Base-by-base conservation (phyloP, 1,284 basidiomycete species). In the Naganishia liquefaciens region DNA sequence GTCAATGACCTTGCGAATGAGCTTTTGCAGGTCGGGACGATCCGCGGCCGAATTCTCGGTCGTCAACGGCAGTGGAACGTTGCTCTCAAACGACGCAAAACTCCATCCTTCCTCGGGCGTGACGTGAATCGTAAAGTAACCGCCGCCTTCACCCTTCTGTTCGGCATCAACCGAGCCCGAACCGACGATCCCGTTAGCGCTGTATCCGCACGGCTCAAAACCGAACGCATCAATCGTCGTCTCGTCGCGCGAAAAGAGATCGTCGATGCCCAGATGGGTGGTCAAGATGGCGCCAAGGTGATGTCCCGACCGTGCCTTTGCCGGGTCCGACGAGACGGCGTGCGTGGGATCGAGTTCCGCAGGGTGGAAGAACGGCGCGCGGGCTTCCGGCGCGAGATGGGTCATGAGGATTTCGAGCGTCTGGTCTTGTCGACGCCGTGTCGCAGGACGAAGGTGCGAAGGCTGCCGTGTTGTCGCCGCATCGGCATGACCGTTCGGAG, bases 331-430 rank as follows among this genome's bases (percentile, higher is more conserved):
- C 15, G 63, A 60, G 13, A 55, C 42, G 33, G 54, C 37, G 37
- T 21, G 37, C 10, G 49, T 53, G 21, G 54, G 51, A 43, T 69
- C 72, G 39, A 76, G 73, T 25, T 77, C 74, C 19, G 68, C 69
- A 54, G 85, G 81, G 70, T 87, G 87, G 77, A 89, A 89, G 84
- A 99, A 99, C 1, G 87, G 85, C 17, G 82, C 81, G 66, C 92
- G 86, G 15, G 89, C 88, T 40, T 82, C 78, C 3, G 88, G 84
- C 3, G 88, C 85, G n/a, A 99, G 85, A 72, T 92, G 86, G 55
- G 93, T 93, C 96, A 99, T 99, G 74, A 99, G 86, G 73, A 99
- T 95, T 80, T 99, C 96, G 73, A 99, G 89, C 53, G 96, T 99
- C 76, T 90, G 94, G 79, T 99, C 96, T 68, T 77, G 77, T 62